Base-by-base conservation (phyloP, 768 basidiomycete genomes). In the Pholiota conissans region DNA sequence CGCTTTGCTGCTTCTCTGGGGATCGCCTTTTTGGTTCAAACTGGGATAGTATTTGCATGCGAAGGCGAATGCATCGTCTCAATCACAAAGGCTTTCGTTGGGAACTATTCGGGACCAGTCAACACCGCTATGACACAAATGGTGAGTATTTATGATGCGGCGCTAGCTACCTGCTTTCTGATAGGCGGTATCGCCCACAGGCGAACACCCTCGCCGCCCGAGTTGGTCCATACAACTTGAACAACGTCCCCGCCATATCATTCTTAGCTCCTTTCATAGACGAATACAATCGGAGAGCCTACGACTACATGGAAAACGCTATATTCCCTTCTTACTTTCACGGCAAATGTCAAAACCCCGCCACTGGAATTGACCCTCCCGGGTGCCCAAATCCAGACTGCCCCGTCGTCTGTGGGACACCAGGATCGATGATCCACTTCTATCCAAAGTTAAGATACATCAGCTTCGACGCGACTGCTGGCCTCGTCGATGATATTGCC, bases 301-400 rank as follows among this genome's bases (percentile, higher is more conserved):
- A 80, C 64, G 52, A 71, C 20, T 65, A 68, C 5, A 74, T 87
- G 67, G 72, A 81, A 63, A 72, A 68, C 39, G 82, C 78, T n/a
- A 85, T 91, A 57, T 91, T 91, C 61, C 83, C 84, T 5, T 66
- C 71, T n/a, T 82, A 74, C 71, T 92, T 92, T 68, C 90, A 91
- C 61, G 90, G 90, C 55, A 91, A 89, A 71, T 91, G 90, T 64
- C 80, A 81, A 66, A 62, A 75, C 22, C 63, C 64, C 27, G 39
- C 27, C 6, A 73, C 81, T 42, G 82, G 83, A 39, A 71, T 77
- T 55, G 81, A 87, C 37, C 90, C 89, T 14, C 52, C 72, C 1
- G 90, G 90, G 22, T 91, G 90, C 63, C 90, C 90, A 8, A 89
- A 91, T 62, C 88, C 89, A 32, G 84, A 91, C 65, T 92, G 90